Percentiles rank a stretch among this genome's conserved stretches.
These are phyloP conservation scores for Sutorius australiensis DNA, from an alignment of 768 basidiomycete genomes.

Conservation along the genomic window DNA sequence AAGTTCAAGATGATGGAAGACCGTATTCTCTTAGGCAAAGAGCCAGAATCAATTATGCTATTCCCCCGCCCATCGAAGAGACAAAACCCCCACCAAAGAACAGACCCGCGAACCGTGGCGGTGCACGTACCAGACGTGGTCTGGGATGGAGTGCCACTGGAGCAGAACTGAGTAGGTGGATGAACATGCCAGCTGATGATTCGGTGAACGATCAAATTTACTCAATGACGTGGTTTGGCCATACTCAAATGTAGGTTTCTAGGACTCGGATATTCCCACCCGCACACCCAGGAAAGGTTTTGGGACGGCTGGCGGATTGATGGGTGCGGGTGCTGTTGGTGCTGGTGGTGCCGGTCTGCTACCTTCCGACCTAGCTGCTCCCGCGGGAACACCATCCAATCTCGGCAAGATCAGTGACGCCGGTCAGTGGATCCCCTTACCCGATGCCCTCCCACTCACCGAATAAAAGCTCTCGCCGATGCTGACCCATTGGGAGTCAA, in stretches of 20 bases:
- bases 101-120: conserved; percentile 39
- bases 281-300: conserved; percentile 69
- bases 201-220: conserved; percentile 43
- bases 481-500: conserved; percentile 95
- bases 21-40: conserved; percentile 64
- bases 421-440: conserved; percentile 38
- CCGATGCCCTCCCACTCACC: conserved; percentile 12
- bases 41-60: conserved; percentile 68
- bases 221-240: neutral
- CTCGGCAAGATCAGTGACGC: conserved; percentile 81
- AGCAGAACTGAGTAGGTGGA: conserved; percentile 72
- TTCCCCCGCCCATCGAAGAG: conserved; percentile 79
- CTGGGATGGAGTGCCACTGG: conserved; percentile 79
- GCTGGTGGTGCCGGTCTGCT: conserved; percentile 55
- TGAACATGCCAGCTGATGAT: conserved; percentile 70
- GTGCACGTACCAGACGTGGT: conserved; percentile 40
- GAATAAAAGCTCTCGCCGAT: conserved; percentile 72
- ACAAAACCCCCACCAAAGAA: conserved; percentile 38
- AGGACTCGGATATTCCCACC: conserved; percentile 72
- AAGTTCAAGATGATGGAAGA: conserved; percentile 37
- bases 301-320: conserved; percentile 51
- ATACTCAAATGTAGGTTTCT: conserved; percentile 1
- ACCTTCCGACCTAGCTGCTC: conserved; percentile 54
- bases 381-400: conserved; percentile 78
- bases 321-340: conserved; percentile 42